Evolutionary conservation across 2,329 filamentous ascomycete species (phyloP), one percentile per base, ranked within the genome.

Genomic region (Venturia carpophila): DNA sequence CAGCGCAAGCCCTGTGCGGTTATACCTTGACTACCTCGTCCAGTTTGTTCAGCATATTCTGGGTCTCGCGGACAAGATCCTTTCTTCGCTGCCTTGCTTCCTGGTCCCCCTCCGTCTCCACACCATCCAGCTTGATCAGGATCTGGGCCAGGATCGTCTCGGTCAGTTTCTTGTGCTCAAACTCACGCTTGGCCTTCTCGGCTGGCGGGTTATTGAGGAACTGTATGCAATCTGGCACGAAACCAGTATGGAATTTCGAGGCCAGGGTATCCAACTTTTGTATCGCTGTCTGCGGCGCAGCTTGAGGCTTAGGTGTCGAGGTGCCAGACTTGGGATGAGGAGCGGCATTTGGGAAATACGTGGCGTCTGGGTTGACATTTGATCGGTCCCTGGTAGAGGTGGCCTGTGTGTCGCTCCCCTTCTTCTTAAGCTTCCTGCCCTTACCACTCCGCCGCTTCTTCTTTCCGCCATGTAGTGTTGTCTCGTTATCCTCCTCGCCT

Each of bases 131-230:
- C 75, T 91, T 93, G 68, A 94, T 76, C 45, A 93, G 72, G 2
- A 92, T 84, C 70, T 92, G 88, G 67, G 87, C 85, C 79, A 94
- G 80, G 47, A 92, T 83, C 5, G 87, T 90, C 78, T 94, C 90
- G 4, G 85, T 87, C 21, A 94, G 75, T 72, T 84, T 87, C 73
- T 88, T 86, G 73, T 93, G 87, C 71, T 92, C 88, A 42, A 91
- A 89, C 17, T 83, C 82, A 62, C 84, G 79, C 79, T 89, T 91
- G 74, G 87, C 86, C 47, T 77, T 71, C 63, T 91, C 88, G 3
- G 75, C 73, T 0, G 90, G 90, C 13, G 90, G 87, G 10, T 81
- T 78, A 6, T 77, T 78, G 24, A 83, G 81, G 72, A 85, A 93
- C 30, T 85, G 76, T 4, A 82, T 75, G 70, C 86, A 90, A 7